These are phyloP conservation scores for Sclerotinia trifoliorum DNA, from an alignment of 2,329 filamentous ascomycete species.

Conservation along the genomic window DNA sequence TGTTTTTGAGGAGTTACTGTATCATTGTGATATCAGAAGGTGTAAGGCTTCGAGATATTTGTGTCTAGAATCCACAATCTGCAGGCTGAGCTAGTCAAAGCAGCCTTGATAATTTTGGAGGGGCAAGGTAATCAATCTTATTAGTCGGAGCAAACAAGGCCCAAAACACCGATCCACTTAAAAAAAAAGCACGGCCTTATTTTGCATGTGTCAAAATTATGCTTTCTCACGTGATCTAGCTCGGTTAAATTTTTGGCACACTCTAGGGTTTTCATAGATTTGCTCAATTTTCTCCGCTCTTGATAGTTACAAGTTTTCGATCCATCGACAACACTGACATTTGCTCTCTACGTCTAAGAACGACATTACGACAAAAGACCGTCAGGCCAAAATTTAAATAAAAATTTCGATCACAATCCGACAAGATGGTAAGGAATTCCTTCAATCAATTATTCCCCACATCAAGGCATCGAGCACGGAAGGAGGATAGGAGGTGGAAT, in stretches of 20 bases:
- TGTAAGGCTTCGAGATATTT: constrained; percentile 4
- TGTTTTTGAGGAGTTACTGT: not conserved
- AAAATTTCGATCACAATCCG: constrained; percentile 49
- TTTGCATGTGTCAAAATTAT: not conserved
- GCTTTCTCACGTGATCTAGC: constrained; percentile 16
- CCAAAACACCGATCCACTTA: constrained; percentile 7
- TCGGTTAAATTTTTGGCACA: constrained; percentile 23
- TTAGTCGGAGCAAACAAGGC: constrained; percentile 21
- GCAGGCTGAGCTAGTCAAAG: not conserved
- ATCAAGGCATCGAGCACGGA: constrained; percentile 25
- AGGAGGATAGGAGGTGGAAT: constrained; percentile 26
- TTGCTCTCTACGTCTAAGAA: constrained; percentile 41
- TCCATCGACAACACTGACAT: constrained; percentile 41
- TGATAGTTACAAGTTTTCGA: constrained; percentile 23
- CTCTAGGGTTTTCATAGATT: constrained; percentile 25
- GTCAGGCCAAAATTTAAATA: constrained; percentile 40
- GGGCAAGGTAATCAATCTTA: not conserved
- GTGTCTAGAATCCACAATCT: not conserved
- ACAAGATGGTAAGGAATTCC: constrained; percentile 66
- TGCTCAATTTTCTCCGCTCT: constrained; percentile 24
- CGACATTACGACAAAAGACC: constrained; percentile 39
- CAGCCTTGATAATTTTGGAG: constrained; percentile 4
- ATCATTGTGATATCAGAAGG: not conserved
- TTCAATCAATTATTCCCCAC: constrained; percentile 21
- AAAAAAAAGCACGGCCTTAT: not conserved